A percentile compares a stretch with the other conserved stretches of the same genome.
phyloP scores from a whole-genome alignment of 176 grass and related monocot species.

The Elymus sibiricus region DNA sequence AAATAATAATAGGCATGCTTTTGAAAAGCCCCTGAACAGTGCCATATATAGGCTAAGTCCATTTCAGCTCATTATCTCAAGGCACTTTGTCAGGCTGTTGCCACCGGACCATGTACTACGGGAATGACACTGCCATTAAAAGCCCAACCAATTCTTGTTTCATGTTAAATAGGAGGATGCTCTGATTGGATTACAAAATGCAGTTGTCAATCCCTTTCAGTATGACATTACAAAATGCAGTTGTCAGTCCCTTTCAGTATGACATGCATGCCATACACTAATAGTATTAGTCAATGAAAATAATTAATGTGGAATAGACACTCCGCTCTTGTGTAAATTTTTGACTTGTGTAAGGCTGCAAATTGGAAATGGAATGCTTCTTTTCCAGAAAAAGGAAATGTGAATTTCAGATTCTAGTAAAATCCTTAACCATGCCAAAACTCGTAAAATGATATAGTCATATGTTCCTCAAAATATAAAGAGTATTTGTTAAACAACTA shows the following conservation, averaged over 20 bases:
- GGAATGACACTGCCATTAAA: constrained; percentile 23
- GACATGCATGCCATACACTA: background rate
- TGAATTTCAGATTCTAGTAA: background rate
- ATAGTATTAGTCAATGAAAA: background rate
- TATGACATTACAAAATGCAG: constrained; percentile 17
- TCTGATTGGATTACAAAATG: background rate
- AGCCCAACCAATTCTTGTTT: constrained; percentile 37
- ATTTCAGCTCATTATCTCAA: background rate
- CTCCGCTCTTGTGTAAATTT: background rate
- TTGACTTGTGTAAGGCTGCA: background rate
- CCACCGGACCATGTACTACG: background rate
- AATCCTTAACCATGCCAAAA: background rate
- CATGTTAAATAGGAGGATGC: background rate
- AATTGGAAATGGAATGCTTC: background rate
- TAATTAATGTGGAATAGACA: constrained; percentile 17
- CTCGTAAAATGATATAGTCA: background rate
- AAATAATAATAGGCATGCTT: background rate
- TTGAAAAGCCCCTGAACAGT: background rate
- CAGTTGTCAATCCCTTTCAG: constrained; percentile 12
- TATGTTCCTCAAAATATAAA: background rate
- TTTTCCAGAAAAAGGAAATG: background rate
- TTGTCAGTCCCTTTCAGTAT: constrained; percentile 14
- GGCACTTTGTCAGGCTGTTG: background rate
- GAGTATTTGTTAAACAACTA: background rate
- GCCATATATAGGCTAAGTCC: background rate